A percentile compares a stretch with the other conserved stretches of the same genome.
phyloP scores from a whole-genome alignment of 768 basidiomycete species.

The Suillus sp. region DNA sequence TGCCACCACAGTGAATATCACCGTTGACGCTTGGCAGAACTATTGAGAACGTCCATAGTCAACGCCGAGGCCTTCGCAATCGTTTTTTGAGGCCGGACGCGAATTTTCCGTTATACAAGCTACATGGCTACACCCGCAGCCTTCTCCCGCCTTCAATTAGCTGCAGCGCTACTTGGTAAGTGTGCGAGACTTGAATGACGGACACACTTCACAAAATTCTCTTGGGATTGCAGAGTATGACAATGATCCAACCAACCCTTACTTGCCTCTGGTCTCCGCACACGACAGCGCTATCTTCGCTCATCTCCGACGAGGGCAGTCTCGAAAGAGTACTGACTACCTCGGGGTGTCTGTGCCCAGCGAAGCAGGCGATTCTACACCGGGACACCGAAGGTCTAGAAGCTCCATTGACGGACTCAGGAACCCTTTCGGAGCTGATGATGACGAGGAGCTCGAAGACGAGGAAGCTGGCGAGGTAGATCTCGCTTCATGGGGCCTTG shows the following conservation, averaged over 20 bases:
- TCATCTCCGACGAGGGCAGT: conserved; percentile 59
- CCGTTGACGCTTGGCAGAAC: neutral
- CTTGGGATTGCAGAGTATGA: conserved; percentile 69
- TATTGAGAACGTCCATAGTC: neutral
- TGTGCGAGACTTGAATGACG: conserved; percentile 11
- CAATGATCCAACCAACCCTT: conserved; percentile 75
- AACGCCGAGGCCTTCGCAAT: neutral
- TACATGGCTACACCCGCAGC: conserved; percentile 36
- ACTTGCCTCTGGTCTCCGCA: conserved; percentile 61
- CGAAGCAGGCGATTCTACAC: conserved; percentile 54
- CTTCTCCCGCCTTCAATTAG: conserved; percentile 85
- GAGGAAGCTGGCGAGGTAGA: conserved; percentile 69
- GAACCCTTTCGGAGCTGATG: conserved; percentile 75
- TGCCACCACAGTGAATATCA: neutral
- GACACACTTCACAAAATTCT: conserved; percentile 8
- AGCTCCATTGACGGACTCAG: conserved; percentile 63
- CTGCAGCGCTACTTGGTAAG: conserved; percentile 82
- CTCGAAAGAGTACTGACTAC: conserved; percentile 62
- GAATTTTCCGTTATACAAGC: neutral
- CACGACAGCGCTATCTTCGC: conserved; percentile 86
- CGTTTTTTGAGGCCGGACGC: neutral
- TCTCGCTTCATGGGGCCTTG: conserved; percentile 82
- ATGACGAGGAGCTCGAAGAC: conserved; percentile 51
- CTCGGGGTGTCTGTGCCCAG: conserved; percentile 69
- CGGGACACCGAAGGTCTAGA: conserved; percentile 52